Conservation (phyloP, 768 basidiomycete genomes). For the Pleurotus citrinopileatus region DNA sequence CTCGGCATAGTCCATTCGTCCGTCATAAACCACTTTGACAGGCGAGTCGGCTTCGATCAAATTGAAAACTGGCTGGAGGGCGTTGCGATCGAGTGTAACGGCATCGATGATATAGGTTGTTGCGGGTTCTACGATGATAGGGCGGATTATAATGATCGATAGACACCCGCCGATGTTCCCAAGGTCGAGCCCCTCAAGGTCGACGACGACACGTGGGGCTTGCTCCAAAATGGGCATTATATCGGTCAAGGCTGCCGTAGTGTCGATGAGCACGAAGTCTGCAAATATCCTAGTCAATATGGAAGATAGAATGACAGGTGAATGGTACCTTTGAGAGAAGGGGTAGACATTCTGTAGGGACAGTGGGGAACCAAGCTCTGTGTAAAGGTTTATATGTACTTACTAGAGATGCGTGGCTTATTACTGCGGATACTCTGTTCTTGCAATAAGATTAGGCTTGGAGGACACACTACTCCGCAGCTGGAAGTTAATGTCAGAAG, state of each 20-base stretch:
- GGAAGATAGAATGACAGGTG: no score
- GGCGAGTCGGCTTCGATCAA: neutral
- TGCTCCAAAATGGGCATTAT: neutral
- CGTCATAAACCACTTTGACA: conserved; percentile 4
- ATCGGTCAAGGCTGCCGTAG: neutral
- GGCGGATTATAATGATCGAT: conserved; percentile 5
- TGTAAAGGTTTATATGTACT: no score
- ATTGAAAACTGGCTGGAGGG: neutral
- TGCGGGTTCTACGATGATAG: neutral
- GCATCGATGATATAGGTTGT: conserved; percentile 7
- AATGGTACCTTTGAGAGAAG: no score
- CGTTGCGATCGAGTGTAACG: neutral
- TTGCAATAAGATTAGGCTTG: no score
- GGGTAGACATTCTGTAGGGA: no score
- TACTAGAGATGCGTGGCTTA: no score
- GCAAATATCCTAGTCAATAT: no score
- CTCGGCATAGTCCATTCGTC: conserved; percentile 1
- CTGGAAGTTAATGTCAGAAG: no score
- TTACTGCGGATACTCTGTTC: no score
- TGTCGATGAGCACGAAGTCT: neutral
- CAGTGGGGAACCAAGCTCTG: no score
- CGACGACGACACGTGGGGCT: neutral
- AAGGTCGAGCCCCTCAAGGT: conserved; percentile 1
- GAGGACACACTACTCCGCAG: no score
- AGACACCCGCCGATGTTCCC: neutral